These are phyloP conservation scores for Scutellospora calospora DNA, from an alignment of 371 early-diverging fungal genomes.

Conservation along the genomic window DNA sequence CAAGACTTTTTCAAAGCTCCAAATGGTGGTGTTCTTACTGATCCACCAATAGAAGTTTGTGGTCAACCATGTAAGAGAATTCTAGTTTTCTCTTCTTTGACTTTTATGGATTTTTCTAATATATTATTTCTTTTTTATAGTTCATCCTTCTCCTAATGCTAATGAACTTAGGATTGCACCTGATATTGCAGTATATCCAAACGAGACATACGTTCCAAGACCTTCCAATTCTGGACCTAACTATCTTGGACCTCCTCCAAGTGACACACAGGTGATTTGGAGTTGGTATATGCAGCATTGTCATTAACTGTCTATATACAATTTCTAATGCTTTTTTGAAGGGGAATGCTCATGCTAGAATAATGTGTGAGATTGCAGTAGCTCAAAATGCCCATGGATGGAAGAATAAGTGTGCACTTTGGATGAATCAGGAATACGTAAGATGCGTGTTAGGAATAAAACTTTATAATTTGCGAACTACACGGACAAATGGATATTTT, in stretches of 20 bases:
- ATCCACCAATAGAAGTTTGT: conserved; percentile 8
- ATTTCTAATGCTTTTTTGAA: conserved; percentile 24
- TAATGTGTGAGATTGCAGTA: conserved; percentile 31
- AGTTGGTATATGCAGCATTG: conserved; percentile 39
- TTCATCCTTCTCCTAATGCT: conserved; percentile 13
- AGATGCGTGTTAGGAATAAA: conserved; percentile 33
- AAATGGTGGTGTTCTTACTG: background rate
- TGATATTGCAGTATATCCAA: conserved; percentile 32
- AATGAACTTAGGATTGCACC: conserved; percentile 37
- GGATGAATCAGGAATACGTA: conserved; percentile 30
- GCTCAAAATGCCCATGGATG: background rate
- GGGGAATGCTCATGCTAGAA: conserved; percentile 40
- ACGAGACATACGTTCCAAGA: conserved; percentile 40
- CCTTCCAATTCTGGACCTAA: conserved; percentile 29
- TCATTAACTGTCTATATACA: conserved; percentile 25
- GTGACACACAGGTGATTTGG: conserved; percentile 28
- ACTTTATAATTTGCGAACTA: conserved; percentile 24
- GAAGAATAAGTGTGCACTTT: conserved; percentile 19
- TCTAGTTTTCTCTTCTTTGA: conserved; percentile 21
- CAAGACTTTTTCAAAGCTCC: conserved; percentile 28
- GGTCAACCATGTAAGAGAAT: conserved; percentile 32
- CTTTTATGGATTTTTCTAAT: conserved; percentile 27
- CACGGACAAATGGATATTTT: conserved; percentile 20
- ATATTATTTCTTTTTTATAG: conserved; percentile 35
- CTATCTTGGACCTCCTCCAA: conserved; percentile 39